Conservation (phyloP, 2,329 filamentous ascomycete genomes). For the Neurospora sp. region DNA sequence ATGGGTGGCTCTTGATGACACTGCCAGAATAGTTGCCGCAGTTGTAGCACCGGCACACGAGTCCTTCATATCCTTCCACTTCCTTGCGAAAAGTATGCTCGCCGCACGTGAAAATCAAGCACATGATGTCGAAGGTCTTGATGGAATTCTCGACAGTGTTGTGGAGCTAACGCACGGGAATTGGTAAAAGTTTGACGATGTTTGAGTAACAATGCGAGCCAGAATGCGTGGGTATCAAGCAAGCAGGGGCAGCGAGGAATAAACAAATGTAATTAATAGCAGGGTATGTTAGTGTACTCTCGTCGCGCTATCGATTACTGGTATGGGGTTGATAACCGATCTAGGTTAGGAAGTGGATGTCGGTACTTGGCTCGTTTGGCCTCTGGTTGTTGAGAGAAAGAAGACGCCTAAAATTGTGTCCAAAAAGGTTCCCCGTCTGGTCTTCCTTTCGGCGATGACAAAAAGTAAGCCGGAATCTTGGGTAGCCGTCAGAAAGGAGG, state of each 20-base stretch:
- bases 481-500: background rate
- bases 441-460: background rate
- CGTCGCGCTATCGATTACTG: background rate
- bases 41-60: constrained; percentile 55
- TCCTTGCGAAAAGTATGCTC: constrained; percentile 52
- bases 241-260: background rate
- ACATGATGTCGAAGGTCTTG: constrained; percentile 32
- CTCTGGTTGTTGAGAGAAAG: background rate
- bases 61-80: constrained; percentile 50
- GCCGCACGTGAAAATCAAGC: constrained; percentile 53
- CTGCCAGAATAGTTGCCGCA: constrained; percentile 54
- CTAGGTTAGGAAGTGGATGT: background rate
- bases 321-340: background rate
- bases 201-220: background rate
- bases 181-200: background rate
- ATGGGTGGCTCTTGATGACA: constrained; percentile 55
- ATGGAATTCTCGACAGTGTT: background rate
- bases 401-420: background rate
- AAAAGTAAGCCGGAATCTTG: background rate
- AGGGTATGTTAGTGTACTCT: background rate
- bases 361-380: background rate
- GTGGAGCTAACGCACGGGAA: background rate
- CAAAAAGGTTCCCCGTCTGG: background rate
- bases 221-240: background rate
- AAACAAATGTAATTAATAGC: background rate